Evolutionary conservation across 2,329 filamentous ascomycete genomes (phyloP).

Genomic region (Grosmannia penicillata): DNA sequence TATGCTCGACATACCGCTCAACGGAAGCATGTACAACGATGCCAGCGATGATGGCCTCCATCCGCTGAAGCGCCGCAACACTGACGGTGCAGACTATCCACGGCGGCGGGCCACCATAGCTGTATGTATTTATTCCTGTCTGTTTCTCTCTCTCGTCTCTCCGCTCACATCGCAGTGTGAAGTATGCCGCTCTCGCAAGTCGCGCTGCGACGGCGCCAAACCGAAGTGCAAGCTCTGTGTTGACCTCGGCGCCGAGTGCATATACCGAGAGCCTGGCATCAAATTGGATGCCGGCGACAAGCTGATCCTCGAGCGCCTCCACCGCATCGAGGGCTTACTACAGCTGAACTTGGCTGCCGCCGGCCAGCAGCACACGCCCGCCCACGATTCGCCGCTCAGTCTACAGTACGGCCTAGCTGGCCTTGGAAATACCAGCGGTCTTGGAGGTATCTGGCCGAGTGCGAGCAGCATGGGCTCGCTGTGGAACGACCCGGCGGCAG

Average conservation of each 20-base stretch:
- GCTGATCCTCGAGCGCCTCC: slow-evolving; percentile 65
- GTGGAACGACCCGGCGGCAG: not conserved
- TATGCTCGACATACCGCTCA: too few relatives aligned
- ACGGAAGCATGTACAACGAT: slow-evolving; percentile 9
- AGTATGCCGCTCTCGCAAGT: slow-evolving; percentile 67
- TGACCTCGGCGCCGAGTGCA: slow-evolving; percentile 67
- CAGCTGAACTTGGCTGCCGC: slow-evolving; percentile 49
- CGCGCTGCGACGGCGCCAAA: slow-evolving; percentile 62
- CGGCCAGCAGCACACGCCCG: slow-evolving; percentile 31
- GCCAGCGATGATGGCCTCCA: slow-evolving; percentile 38
- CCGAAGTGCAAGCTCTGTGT: slow-evolving; percentile 77
- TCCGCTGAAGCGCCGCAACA: slow-evolving; percentile 46
- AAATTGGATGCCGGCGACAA: slow-evolving; percentile 81
- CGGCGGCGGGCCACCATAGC: slow-evolving; percentile 50
- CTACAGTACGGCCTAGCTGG: too few relatives aligned
- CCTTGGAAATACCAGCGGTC: too few relatives aligned
- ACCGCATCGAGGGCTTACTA: slow-evolving; percentile 64
- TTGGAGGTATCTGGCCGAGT: too few relatives aligned
- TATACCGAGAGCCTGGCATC: slow-evolving; percentile 74
- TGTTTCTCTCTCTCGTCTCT: slow-evolving; percentile 8
- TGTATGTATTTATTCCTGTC: slow-evolving; percentile 25
- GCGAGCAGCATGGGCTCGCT: too few relatives aligned
- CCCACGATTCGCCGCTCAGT: slow-evolving; percentile 24
- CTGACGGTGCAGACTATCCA: slow-evolving; percentile 49
- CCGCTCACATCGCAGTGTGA: slow-evolving; percentile 43